These are phyloP conservation scores for Fusarium sp. DNA, from an alignment of 2,329 filamentous ascomycete genomes.

Conservation along the genomic window DNA sequence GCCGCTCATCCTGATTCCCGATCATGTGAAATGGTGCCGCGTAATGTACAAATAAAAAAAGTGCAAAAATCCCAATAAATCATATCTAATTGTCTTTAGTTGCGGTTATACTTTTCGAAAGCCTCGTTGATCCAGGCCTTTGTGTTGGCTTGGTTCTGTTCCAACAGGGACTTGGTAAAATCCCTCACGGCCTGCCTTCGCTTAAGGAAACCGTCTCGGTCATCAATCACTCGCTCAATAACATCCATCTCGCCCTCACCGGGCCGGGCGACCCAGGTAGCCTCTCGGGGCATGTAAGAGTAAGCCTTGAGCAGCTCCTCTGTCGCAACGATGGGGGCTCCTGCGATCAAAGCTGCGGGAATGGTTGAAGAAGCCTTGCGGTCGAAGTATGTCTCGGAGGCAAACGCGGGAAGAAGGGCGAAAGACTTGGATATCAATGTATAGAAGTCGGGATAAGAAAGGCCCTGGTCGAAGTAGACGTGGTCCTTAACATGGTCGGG, in stretches of 20 bases:
- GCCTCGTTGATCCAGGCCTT: conserved; percentile 38
- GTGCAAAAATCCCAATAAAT: conserved; percentile 21
- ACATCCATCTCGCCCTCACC: conserved; percentile 46
- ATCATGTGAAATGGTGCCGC: conserved; percentile 34
- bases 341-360: conserved; percentile 45
- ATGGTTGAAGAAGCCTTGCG: conserved; percentile 48
- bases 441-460: conserved; percentile 47
- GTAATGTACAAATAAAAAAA: conserved; percentile 26
- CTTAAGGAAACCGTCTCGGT: conserved; percentile 38
- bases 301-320: conserved; percentile 43
- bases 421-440: conserved; percentile 36
- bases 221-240: conserved; percentile 41
- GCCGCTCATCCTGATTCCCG: conserved; percentile 41
- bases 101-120: conserved; percentile 18
- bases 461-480: conserved; percentile 42
- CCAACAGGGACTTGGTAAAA: conserved; percentile 19
- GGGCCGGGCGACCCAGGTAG: conserved; percentile 39
- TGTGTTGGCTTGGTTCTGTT: conserved; percentile 37
- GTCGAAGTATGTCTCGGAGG: conserved; percentile 44
- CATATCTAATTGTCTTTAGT: conserved; percentile 23
- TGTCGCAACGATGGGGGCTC: conserved; percentile 43
- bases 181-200: conserved; percentile 36
- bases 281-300: conserved; percentile 43
- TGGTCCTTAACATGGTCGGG: conserved; percentile 37
- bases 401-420: conserved; percentile 43